Percentiles rank a stretch among this genome's conserved stretches.
phyloP scores from a whole-genome alignment of 192 early-diverging fungal species.

The Thamnidium elegans region DNA sequence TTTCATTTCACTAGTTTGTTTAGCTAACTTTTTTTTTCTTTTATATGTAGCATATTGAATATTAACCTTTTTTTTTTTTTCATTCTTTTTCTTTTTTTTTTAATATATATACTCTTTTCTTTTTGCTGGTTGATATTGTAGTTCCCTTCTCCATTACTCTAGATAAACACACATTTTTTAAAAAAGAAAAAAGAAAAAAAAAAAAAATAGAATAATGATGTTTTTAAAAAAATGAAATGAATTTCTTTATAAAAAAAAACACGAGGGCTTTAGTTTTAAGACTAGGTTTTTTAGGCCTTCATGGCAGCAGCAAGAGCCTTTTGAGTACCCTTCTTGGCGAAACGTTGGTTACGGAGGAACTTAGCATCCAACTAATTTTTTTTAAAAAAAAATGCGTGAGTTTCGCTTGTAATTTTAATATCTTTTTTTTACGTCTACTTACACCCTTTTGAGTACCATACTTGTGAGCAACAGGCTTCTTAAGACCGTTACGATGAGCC shows the following conservation, averaged over 20 bases:
- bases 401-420: conserved; percentile 16
- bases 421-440: neutral
- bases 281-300: neutral
- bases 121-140: too few species aligned
- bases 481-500: conserved; percentile 99
- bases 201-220: neutral
- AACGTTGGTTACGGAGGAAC: conserved; percentile 98
- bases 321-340: conserved; percentile 77
- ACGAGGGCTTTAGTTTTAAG: neutral
- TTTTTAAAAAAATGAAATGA: neutral
- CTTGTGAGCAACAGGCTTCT: conserved; percentile 88
- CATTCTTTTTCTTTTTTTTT: too few species aligned
- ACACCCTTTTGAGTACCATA: conserved; percentile 93
- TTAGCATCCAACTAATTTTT: conserved; percentile 66
- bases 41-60: too few species aligned
- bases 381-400: conserved; percentile 32
- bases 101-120: too few species aligned
- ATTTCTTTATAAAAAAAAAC: neutral
- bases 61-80: too few species aligned
- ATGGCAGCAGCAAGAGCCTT: conserved; percentile 43
- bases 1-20: too few species aligned
- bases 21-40: too few species aligned
- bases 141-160: too few species aligned
- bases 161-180: too few species aligned
- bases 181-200: neutral